These are phyloP conservation scores for Pythium guiyangense DNA, from an alignment of 352 stramenopile genomes.

Conservation along the genomic window DNA sequence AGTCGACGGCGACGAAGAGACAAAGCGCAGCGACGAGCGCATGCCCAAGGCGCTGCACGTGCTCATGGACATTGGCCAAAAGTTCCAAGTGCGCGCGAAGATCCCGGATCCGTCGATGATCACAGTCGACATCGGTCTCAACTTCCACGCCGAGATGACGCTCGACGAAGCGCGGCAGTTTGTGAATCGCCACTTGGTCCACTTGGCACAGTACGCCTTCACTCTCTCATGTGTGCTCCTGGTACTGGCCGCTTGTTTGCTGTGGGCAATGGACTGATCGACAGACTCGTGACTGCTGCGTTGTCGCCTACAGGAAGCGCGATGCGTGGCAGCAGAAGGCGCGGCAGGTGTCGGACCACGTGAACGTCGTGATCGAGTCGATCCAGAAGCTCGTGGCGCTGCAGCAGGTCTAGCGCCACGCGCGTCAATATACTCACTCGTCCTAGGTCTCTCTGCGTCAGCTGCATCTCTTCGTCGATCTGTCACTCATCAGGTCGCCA, in stretches of 20 bases:
- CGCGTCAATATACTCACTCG: not conserved
- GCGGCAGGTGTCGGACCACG: conserved; percentile 61
- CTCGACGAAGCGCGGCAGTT: conserved; percentile 51
- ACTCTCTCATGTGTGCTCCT: not conserved
- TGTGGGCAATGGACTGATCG: not conserved
- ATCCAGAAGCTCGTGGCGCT: conserved; percentile 73
- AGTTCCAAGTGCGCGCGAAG: conserved; percentile 73
- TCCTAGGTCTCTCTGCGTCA: not conserved
- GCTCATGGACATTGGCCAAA: conserved; percentile 68
- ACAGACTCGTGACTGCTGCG: not conserved
- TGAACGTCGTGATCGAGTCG: conserved; percentile 68
- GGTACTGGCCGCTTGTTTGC: not conserved
- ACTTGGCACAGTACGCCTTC: conserved; percentile 40
- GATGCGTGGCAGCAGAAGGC: conserved; percentile 68
- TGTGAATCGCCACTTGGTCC: conserved; percentile 41
- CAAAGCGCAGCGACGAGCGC: not conserved
- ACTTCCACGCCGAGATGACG: conserved; percentile 81
- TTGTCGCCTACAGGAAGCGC: too few relatives aligned
- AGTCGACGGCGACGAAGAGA: conserved; percentile 2
- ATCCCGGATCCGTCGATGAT: conserved; percentile 51
- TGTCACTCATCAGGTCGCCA: too few relatives aligned
- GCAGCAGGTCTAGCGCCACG: conserved; percentile 22
- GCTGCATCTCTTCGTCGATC: too few relatives aligned
- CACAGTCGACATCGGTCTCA: conserved; percentile 63
- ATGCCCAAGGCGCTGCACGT: conserved; percentile 19